Evolutionary conservation across 2,329 filamentous ascomycete genomes (phyloP).

Genomic region (Paecilomyces niveus): DNA sequence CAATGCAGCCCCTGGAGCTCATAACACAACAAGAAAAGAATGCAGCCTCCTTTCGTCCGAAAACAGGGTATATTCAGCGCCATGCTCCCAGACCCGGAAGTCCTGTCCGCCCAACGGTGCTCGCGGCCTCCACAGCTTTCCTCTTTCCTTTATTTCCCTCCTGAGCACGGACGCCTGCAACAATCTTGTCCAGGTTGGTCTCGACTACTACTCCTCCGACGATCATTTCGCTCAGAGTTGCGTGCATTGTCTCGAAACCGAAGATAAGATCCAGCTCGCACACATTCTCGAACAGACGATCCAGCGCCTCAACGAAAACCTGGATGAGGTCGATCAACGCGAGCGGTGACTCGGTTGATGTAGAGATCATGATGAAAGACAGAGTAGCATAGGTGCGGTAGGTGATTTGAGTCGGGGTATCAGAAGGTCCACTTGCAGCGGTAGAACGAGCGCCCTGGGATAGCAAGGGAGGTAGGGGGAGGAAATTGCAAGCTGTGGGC

Average conservation of each 20-base stretch:
- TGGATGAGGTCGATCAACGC: slow-evolving; percentile 95
- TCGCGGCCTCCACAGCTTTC: slow-evolving; percentile 37
- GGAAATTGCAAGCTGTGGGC: slow-evolving; percentile 91
- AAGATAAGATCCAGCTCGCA: slow-evolving; percentile 98
- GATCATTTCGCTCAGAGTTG: slow-evolving; percentile 86
- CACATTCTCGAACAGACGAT: slow-evolving; percentile 94
- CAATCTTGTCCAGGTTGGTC: slow-evolving; percentile 80
- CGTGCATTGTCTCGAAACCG: slow-evolving; percentile 95
- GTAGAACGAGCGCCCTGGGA: slow-evolving; percentile 44
- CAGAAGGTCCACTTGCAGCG: slow-evolving; percentile 57
- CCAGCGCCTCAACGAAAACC: slow-evolving; percentile 93
- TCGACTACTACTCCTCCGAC: slow-evolving; percentile 92
- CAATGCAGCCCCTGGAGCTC: not conserved
- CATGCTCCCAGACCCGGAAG: slow-evolving; percentile 33
- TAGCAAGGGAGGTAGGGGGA: slow-evolving; percentile 66
- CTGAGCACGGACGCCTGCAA: slow-evolving; percentile 65
- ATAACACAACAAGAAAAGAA: not conserved
- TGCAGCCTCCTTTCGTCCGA: not conserved
- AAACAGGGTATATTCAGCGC: slow-evolving; percentile 19
- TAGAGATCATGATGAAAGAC: slow-evolving; percentile 97
- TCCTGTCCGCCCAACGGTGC: slow-evolving; percentile 29
- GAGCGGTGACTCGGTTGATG: slow-evolving; percentile 89
- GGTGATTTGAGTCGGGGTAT: slow-evolving; percentile 89
- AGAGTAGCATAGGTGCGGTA: slow-evolving; percentile 98
- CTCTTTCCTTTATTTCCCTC: slow-evolving; percentile 37